These are phyloP conservation scores for Kokia cookei DNA, from an alignment of 441 rosid genomes.

Conservation along the genomic window DNA sequence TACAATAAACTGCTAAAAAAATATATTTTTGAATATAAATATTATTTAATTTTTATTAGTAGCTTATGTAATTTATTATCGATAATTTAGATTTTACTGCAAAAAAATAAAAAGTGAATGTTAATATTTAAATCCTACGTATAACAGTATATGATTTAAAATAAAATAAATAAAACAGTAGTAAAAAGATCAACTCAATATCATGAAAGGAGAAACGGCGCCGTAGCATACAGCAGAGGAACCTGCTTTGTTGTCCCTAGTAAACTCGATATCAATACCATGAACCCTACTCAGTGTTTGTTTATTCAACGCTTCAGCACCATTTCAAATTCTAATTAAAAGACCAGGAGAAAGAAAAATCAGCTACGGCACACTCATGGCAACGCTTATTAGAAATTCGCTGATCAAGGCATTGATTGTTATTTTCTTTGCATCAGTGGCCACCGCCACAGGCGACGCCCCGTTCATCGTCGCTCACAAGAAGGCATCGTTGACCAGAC, in stretches of 20 bases:
- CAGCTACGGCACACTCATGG: conserved; percentile 17
- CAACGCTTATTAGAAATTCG: conserved; percentile 18
- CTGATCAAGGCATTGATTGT: conserved; percentile 30
- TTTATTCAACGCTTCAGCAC: neutral
- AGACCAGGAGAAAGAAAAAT: neutral
- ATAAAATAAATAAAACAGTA: no score
- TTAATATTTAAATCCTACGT: no score
- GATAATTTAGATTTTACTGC: no score
- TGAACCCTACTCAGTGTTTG: neutral
- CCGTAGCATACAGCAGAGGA: neutral
- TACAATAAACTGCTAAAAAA: no score
- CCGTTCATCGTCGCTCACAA: conserved; percentile 89
- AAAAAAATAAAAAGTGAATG: no score
- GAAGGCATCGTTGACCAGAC: conserved; percentile 72
- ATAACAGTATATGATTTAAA: no score
- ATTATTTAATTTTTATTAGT: no score
- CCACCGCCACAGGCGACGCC: conserved; percentile 54
- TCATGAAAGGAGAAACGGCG: neutral
- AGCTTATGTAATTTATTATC: no score
- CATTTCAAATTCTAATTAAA: neutral
- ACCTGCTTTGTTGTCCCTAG: neutral
- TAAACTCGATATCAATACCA: neutral
- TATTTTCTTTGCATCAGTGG: conserved; percentile 37
- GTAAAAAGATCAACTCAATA: no score
- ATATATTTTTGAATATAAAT: no score